Conservation (phyloP, 2,329 filamentous ascomycete species). For the Epichloe brachyelytri region DNA sequence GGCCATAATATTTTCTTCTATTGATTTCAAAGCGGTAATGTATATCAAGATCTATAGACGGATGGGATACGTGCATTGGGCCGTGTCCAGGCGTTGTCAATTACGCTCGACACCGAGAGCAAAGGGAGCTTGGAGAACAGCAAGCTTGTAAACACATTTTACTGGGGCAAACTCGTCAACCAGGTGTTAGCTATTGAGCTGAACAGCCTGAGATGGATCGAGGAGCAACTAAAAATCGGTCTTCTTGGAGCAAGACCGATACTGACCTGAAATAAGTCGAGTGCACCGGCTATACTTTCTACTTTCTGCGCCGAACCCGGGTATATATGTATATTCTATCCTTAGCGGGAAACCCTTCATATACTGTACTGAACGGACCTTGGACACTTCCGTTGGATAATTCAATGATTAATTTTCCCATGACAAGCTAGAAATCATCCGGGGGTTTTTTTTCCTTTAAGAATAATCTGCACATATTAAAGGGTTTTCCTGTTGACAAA, state of each 20-base stretch:
- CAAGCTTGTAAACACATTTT: background rate
- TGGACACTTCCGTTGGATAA: constrained; percentile 3
- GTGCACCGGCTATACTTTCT: background rate
- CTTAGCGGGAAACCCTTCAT: background rate
- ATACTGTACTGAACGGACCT: background rate
- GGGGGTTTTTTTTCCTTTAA: background rate
- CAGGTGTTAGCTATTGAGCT: background rate
- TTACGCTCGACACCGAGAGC: background rate
- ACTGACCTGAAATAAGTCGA: background rate
- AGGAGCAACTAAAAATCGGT: too few relatives aligned
- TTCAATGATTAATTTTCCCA: background rate
- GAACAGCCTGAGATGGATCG: background rate
- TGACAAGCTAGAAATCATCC: background rate
- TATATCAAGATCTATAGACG: constrained; percentile 13
- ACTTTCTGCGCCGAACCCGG: background rate
- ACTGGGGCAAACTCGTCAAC: background rate
- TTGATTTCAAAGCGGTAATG: constrained; percentile 11
- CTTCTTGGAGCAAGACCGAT: too few relatives aligned
- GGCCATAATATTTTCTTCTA: constrained; percentile 5
- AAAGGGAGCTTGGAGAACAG: background rate
- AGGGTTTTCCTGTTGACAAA: too few relatives aligned
- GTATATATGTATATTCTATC: constrained; percentile 2
- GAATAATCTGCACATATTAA: too few relatives aligned
- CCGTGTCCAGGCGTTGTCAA: constrained; percentile 8
- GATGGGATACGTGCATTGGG: constrained; percentile 1